These are phyloP conservation scores for Globisporangium orthogonon DNA, from an alignment of 352 stramenopile species.

Conservation along the genomic window DNA sequence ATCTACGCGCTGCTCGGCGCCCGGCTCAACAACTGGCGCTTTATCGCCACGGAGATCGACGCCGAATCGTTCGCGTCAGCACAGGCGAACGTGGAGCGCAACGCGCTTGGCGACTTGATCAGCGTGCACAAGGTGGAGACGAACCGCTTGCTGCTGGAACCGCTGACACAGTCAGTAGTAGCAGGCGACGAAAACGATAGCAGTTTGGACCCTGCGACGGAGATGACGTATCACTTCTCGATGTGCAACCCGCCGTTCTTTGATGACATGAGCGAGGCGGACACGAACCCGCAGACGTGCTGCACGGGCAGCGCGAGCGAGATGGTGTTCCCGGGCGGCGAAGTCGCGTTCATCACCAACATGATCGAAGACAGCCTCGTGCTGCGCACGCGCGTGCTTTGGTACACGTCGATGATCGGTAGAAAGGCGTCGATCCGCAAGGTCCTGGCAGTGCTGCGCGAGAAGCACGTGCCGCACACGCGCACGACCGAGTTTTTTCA, in stretches of 20 bases:
- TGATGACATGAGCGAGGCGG: slow-evolving; percentile 63
- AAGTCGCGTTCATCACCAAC: slow-evolving; percentile 90
- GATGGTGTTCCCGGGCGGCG: slow-evolving; percentile 88
- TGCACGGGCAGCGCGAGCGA: slow-evolving; percentile 75
- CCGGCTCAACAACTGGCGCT: slow-evolving; percentile 84
- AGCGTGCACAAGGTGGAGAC: slow-evolving; percentile 40
- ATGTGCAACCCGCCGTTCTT: slow-evolving; percentile 99
- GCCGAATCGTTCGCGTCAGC: slow-evolving; percentile 73
- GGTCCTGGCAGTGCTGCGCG: slow-evolving; percentile 80
- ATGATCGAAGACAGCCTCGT: slow-evolving; percentile 91
- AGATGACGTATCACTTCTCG: slow-evolving; percentile 79
- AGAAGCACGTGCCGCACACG: slow-evolving; percentile 59
- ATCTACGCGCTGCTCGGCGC: slow-evolving; percentile 95
- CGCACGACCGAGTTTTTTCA: slow-evolving; percentile 93
- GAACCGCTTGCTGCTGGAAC: slow-evolving; percentile 37
- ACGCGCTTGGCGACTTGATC: slow-evolving; percentile 71
- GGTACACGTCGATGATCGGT: slow-evolving; percentile 94
- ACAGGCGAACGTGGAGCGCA: slow-evolving; percentile 82
- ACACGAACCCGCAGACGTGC: slow-evolving; percentile 64
- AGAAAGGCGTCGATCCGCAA: slow-evolving; percentile 90
- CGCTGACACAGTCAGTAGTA: slow-evolving; percentile 11
- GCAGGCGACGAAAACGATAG: slow-evolving; percentile 7
- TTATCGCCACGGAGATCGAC: slow-evolving; percentile 95
- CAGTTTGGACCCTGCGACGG: neutral
- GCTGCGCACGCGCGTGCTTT: slow-evolving; percentile 71